A percentile compares a stretch with the other conserved stretches of the same genome.
Evolutionary conservation across 768 basidiomycete genomes (phyloP).

Genomic region (Serendipita indica): DNA sequence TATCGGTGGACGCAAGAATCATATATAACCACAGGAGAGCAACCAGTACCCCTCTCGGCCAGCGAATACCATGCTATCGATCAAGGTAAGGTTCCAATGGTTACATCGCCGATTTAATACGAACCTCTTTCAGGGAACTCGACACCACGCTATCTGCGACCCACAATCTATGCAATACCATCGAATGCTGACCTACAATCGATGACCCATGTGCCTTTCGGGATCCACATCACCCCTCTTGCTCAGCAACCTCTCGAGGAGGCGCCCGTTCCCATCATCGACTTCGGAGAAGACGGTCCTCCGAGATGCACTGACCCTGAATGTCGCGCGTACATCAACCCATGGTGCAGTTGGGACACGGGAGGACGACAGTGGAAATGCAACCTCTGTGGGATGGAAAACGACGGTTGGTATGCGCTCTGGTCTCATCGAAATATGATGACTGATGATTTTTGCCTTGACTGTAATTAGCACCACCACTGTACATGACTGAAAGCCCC

Average conservation of each 20-base stretch:
- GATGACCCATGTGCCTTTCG: slow-evolving; percentile 74
- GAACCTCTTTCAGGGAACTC: slow-evolving; percentile 49
- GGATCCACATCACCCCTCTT: slow-evolving; percentile 79
- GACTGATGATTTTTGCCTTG: background rate
- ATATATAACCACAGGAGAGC: slow-evolving; percentile 46
- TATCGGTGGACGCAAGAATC: slow-evolving; percentile 58
- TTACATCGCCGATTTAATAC: slow-evolving; percentile 10
- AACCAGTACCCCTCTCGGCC: slow-evolving; percentile 62
- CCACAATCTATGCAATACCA: slow-evolving; percentile 84
- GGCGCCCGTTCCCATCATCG: slow-evolving; percentile 64
- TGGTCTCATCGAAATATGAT: background rate
- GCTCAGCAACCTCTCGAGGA: slow-evolving; percentile 65
- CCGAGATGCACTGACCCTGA: slow-evolving; percentile 51
- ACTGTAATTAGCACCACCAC: slow-evolving; percentile 21
- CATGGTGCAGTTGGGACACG: slow-evolving; percentile 76
- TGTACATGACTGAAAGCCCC: slow-evolving; percentile 64
- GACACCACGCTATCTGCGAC: slow-evolving; percentile 76
- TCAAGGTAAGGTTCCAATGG: slow-evolving; percentile 41
- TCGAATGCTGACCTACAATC: slow-evolving; percentile 59
- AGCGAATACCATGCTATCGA: slow-evolving; percentile 83
- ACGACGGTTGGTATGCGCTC: slow-evolving; percentile 49
- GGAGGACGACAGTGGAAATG: slow-evolving; percentile 83
- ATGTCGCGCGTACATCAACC: slow-evolving; percentile 85
- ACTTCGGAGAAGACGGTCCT: slow-evolving; percentile 57
- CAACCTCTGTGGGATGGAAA: slow-evolving; percentile 74